Conservation (phyloP, 139 green algal species). For the Ostreobium quekettii region DNA sequence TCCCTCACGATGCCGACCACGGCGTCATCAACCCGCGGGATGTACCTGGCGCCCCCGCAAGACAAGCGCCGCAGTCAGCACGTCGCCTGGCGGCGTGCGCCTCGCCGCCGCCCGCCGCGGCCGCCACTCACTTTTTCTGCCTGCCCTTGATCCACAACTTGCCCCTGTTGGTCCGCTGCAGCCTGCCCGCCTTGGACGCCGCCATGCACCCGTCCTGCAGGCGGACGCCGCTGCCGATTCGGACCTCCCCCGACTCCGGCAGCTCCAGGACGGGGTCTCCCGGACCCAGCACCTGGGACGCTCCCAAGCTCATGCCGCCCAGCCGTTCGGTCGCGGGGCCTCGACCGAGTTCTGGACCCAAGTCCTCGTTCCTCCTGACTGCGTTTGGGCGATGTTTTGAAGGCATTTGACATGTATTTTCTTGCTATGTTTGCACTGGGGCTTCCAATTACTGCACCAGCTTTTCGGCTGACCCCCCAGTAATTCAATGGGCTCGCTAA, state of each 20-base stretch:
- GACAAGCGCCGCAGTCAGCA: not conserved
- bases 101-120: not conserved
- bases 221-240: constrained; percentile 45
- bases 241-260: constrained; percentile 47
- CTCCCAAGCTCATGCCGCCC: too few species aligned
- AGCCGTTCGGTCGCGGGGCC: too few species aligned
- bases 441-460: too few species aligned
- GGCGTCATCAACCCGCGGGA: constrained; percentile 53
- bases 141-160: constrained; percentile 64
- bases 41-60: constrained; percentile 51
- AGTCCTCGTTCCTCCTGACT: too few species aligned
- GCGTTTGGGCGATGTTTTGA: too few species aligned
- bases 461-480: too few species aligned
- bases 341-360: too few species aligned
- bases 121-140: constrained; percentile 50
- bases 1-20: constrained; percentile 66
- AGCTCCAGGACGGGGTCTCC: constrained; percentile 57
- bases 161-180: constrained; percentile 42
- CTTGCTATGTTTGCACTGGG: too few species aligned
- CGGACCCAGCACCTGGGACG: constrained; percentile 49
- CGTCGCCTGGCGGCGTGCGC: not conserved
- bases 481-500: too few species aligned
- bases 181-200: constrained; percentile 45
- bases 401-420: too few species aligned
- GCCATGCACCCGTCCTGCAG: constrained; percentile 40